Base-by-base conservation (phyloP, 1,284 basidiomycete genomes). In the Trametes sp. region DNA sequence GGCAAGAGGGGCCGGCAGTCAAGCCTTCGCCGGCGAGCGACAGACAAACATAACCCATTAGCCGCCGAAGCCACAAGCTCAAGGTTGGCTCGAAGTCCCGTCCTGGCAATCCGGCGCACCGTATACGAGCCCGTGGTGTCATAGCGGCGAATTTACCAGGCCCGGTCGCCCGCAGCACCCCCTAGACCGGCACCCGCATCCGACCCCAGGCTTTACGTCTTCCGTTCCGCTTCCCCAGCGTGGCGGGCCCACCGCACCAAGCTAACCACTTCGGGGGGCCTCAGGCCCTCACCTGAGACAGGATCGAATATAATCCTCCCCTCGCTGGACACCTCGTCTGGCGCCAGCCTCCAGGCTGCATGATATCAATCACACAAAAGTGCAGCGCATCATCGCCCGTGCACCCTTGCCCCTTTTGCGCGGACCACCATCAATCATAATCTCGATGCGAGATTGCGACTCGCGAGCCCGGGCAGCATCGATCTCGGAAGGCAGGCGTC, bases 231-330 rank as follows among this genome's bases (percentile, higher is more conserved):
- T 28, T 28, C 35, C 4, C 4, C 23, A 21, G 4, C 21, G 23
- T 16, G 19, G n/a, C n/a, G n/a, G n/a, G n/a, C n/a, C n/a, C n/a
- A n/a, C 33, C 8, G n/a, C 10, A 11, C 28, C 11, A 13, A 21
- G 29, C 57, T 59, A 54, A 48, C 57, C 57, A 51, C 44, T 59
- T 59, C 42, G 33, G 52, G 51, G 10, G 42, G 11, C 38, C 44
- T 59, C 57, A 38, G 26, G 50, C n/a, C n/a, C n/a, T n/a, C n/a
- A 19, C 23, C 41, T 33, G 41, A 59, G 50, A 45, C 57, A 42
- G 52, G 57, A 36, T 59, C 33, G 29, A n/a, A n/a, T n/a, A n/a
- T n/a, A n/a, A n/a, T n/a, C n/a, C n/a, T n/a, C n/a, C n/a, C n/a
- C n/a, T n/a, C n/a, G n/a, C n/a, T n/a, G n/a, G n/a, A 33, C 31